phyloP scores from a whole-genome alignment of 2,329 filamentous ascomycete species.

The Exophiala spinifera region DNA sequence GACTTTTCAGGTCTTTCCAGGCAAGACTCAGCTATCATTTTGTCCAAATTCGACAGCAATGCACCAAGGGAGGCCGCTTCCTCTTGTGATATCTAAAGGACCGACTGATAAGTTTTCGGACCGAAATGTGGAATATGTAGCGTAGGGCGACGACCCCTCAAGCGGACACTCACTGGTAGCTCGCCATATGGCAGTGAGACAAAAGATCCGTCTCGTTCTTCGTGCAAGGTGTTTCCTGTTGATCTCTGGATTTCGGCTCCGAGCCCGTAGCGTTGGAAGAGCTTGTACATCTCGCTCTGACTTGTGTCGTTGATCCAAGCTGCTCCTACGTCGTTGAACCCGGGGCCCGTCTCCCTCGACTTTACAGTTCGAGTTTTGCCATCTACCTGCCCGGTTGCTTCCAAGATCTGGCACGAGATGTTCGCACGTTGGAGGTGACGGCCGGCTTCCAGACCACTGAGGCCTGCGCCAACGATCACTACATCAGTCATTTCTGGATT shows the following conservation, averaged over 20 bases:
- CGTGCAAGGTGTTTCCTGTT: too few relatives aligned
- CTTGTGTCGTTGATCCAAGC: constrained; percentile 38
- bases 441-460: constrained; percentile 40
- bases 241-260: constrained; percentile 30
- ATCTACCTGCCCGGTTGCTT: constrained; percentile 49
- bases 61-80: too few relatives aligned
- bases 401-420: constrained; percentile 43
- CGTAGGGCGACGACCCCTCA: too few relatives aligned
- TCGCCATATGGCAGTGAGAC: too few relatives aligned
- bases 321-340: constrained; percentile 34
- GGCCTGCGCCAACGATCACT: constrained; percentile 47
- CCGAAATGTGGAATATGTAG: too few relatives aligned
- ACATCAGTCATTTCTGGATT: constrained; percentile 2
- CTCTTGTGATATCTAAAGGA: too few relatives aligned
- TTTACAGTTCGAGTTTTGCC: constrained; percentile 48
- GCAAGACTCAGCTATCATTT: too few relatives aligned
- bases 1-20: too few relatives aligned
- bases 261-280: constrained; percentile 30
- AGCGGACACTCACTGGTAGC: too few relatives aligned
- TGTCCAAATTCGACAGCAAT: too few relatives aligned
- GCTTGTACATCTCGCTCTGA: constrained; percentile 35
- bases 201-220: too few relatives aligned
- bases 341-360: constrained; percentile 23
- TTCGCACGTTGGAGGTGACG: constrained; percentile 35
- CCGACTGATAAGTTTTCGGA: too few relatives aligned